These are phyloP conservation scores for Xylaria polymorpha DNA, from an alignment of 2,329 filamentous ascomycete species.

Conservation along the genomic window DNA sequence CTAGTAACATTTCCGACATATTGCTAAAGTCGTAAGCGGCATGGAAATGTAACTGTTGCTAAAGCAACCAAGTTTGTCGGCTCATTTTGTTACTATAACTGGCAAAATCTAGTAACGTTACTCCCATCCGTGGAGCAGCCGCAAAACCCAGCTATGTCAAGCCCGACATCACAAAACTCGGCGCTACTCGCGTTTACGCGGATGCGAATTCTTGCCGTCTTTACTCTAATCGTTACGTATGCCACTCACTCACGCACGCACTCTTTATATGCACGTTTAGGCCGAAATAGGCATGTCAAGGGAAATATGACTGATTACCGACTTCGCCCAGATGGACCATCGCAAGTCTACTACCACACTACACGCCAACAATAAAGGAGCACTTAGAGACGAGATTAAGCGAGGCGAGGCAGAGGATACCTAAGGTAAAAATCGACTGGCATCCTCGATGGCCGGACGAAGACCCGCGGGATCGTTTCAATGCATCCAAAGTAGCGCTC, in stretches of 20 bases:
- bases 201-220: conserved; percentile 50
- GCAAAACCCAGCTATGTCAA: conserved; percentile 26
- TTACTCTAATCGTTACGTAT: conserved; percentile 56
- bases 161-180: conserved; percentile 12
- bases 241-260: conserved; percentile 32
- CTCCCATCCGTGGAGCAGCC: conserved; percentile 20
- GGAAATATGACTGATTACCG: conserved; percentile 8
- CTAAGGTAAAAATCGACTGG: conserved; percentile 53
- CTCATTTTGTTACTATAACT: conserved; percentile 7
- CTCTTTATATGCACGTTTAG: background rate
- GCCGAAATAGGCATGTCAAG: conserved; percentile 1
- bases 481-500: conserved; percentile 63
- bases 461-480: conserved; percentile 54
- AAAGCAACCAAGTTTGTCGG: background rate
- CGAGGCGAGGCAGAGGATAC: conserved; percentile 55
- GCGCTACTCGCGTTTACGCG: conserved; percentile 51
- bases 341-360: conserved; percentile 57
- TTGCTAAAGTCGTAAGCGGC: conserved; percentile 25
- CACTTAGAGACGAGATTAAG: conserved; percentile 54
- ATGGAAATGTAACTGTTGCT: conserved; percentile 29
- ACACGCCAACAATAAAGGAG: conserved; percentile 57
- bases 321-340: conserved; percentile 58
- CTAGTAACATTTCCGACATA: conserved; percentile 12
- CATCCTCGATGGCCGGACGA: conserved; percentile 22
- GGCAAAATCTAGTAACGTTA: conserved; percentile 35